Base-by-base conservation (phyloP, 176 grass and related monocot species). In the Triticum dicoccoides region DNA sequence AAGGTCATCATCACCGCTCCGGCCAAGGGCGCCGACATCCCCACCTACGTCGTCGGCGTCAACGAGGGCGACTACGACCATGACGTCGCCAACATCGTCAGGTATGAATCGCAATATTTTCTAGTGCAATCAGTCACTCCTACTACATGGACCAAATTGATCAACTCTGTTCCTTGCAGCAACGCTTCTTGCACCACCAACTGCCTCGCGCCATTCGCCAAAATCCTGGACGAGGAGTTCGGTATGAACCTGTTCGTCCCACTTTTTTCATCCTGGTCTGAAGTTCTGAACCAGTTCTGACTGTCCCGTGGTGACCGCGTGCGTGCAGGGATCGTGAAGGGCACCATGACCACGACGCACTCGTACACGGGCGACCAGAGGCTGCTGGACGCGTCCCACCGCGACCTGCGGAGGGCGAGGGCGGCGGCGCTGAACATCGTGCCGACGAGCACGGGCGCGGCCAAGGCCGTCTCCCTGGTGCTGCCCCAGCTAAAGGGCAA, bases 161-260 rank as follows among this genome's bases (percentile, higher is more conserved):
- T 54, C n/a, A 34, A 59, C 37, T 89, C 10, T 66, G 41, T 67
- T 82, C 34, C 9, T 82, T 81, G 66, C 88, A 98, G 97, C 88
- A 99, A 99, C 69, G 97, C 97, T 63, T 99, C 97, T 15, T 99
- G 94, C 97, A 99, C 97, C 1, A 99, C 97, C 25, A 99, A 99
- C 85, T 99, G 97, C 87, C 89, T 99, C 39, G 97, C 97, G 44
- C 97, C 97, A 35, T 99, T 99, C 83, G 97, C 94, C 70, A 99
- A 99, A 85, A 30, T 99, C 85, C 61, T 99, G 80, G 97, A 99
- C 80, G 90, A 91, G 88, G 94, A 96, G 77, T 90, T 99, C 73
- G 94, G 97, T 98, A 85, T 91, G 90, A 61, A 58, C 30, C 11
- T 6, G 2, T 21, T 3, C 8, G 54, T 0, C 72, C 23, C 4